These are phyloP conservation scores for Suillus subaureus DNA, from an alignment of 768 basidiomycete genomes.

Conservation along the genomic window DNA sequence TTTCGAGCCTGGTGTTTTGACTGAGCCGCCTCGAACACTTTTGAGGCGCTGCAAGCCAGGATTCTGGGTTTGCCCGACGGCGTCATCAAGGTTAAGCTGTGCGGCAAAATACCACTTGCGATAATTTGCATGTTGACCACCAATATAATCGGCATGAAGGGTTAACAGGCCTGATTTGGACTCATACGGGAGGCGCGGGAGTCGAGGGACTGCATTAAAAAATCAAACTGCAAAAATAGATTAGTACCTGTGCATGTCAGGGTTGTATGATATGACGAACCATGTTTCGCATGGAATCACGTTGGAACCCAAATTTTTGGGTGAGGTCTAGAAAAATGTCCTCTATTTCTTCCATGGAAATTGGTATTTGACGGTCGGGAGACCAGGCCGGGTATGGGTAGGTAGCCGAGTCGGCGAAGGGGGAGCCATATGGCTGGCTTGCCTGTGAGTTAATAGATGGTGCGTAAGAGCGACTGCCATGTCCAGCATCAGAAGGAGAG, in stretches of 20 bases:
- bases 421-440: slow-evolving; percentile 58
- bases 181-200: slow-evolving; percentile 98
- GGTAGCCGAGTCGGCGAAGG: slow-evolving; percentile 57
- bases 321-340: slow-evolving; percentile 98
- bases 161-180: slow-evolving; percentile 96
- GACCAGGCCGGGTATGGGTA: slow-evolving; percentile 97
- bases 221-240: slow-evolving; percentile 72
- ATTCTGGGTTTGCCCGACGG: slow-evolving; percentile 93
- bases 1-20: slow-evolving; percentile 61
- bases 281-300: slow-evolving; percentile 96
- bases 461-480: slow-evolving; percentile 47
- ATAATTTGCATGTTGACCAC: slow-evolving; percentile 98
- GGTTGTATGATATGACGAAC: slow-evolving; percentile 39
- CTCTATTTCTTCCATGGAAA: slow-evolving; percentile 97
- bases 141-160: slow-evolving; percentile 98
- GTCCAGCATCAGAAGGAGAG: slow-evolving; percentile 33
- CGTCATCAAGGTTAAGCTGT: slow-evolving; percentile 98
- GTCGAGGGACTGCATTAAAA: slow-evolving; percentile 96
- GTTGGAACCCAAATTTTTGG: slow-evolving; percentile 98
- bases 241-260: background rate
- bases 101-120: slow-evolving; percentile 99
- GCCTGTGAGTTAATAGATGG: slow-evolving; percentile 64
- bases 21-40: slow-evolving; percentile 66
- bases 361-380: slow-evolving; percentile 88
- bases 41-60: slow-evolving; percentile 89